Base-by-base conservation (phyloP, 2,329 filamentous ascomycete genomes). In the Ophioceras dolichostomum region DNA sequence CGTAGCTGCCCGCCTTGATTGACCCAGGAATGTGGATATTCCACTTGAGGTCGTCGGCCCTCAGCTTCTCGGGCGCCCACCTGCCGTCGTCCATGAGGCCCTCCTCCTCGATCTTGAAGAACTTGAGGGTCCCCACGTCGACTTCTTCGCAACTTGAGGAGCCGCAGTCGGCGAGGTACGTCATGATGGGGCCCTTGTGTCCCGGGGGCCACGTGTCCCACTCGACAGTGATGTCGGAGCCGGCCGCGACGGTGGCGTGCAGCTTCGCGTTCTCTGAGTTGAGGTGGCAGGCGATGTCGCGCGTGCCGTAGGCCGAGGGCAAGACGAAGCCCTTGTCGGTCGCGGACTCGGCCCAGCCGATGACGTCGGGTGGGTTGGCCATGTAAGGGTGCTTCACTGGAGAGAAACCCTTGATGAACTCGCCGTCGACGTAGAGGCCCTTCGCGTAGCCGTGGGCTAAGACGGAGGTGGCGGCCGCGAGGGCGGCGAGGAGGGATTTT, bases 11-110 rank as follows among this genome's bases (percentile, higher is more conserved):
- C 5, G 63, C 53, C 10, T 56, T 59, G 36, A 70, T 60, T 42
- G 48, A 50, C 32, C 49, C 47, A 19, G 68, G 67, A 35, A 71
- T 62, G 32, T 59, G 63, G 19, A 67, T 56, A 39, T 59, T 60
- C 60, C 64, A 68, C 41, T 56, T 65, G 52, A 65, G 64, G 54
- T 69, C 69, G 49, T 64, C 63, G 41, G 56, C 51, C 46, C 67
- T 67, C 45, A 73, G 55, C 18, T 64, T 49, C 44, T 60, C 56
- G 7, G 54, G 50, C 4, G 51, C 55, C 58, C 59, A 62, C 9
- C 34, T 53, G 20, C 49, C 56, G 22, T 14, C 26, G 30, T 55
- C 53, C 30, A 61, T 43, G 26, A 58, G 44, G 14, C 45, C 50
- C 8, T 49, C 34, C 32, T 54, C 47, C 40, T 51, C 47, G 39